These are phyloP conservation scores for Sarocladium strictum DNA, from an alignment of 2,329 filamentous ascomycete species.

Conservation along the genomic window DNA sequence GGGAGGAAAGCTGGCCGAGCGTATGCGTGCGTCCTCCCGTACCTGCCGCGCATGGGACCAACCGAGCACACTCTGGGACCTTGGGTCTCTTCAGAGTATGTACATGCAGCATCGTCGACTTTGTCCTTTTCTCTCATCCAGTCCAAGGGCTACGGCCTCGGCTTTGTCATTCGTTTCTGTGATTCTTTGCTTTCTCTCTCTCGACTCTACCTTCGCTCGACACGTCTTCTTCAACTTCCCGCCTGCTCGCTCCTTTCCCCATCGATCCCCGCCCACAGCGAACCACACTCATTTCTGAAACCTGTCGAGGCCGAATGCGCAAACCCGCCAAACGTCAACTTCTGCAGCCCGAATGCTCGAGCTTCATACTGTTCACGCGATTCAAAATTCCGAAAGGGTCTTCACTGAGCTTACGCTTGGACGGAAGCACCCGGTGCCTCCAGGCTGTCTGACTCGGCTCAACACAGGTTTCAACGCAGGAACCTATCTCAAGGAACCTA, in stretches of 20 bases:
- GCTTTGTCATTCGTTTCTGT: conserved; percentile 3
- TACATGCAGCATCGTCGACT: conserved; percentile 1
- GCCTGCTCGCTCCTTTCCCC: not conserved
- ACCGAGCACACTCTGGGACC: not conserved
- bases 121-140: not conserved
- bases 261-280: not conserved
- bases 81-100: not conserved
- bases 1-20: not conserved
- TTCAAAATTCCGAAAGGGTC: too few species aligned
- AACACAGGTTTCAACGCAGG: too few species aligned
- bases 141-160: conserved; percentile 3
- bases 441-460: too few species aligned
- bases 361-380: not conserved
- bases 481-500: too few species aligned
- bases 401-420: too few species aligned
- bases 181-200: not conserved
- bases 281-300: not conserved
- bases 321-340: not conserved
- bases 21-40: not conserved
- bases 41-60: not conserved
- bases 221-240: not conserved
- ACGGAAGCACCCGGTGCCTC: too few species aligned
- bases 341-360: not conserved
- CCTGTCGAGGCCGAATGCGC: too few species aligned
- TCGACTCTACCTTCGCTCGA: not conserved